phyloP scores from a whole-genome alignment of 495 filamentous ascomycete genomes.

The Talaromyces thailandensis region DNA sequence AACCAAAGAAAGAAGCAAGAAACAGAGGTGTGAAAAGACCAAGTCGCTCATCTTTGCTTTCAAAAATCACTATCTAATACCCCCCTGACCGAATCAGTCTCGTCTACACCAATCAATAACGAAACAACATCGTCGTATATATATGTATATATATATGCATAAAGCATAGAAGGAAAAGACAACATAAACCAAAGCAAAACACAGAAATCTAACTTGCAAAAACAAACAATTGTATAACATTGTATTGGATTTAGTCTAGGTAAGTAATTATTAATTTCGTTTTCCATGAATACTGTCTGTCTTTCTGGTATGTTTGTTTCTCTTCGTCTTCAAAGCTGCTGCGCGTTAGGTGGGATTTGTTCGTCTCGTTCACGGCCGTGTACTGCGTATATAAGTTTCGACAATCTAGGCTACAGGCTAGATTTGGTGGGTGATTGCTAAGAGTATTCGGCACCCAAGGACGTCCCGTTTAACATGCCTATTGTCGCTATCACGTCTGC shows the following conservation, averaged over 20 bases:
- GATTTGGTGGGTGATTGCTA: background rate
- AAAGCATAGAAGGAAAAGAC: background rate
- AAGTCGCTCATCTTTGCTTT: too few species aligned
- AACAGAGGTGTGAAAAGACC: too few species aligned
- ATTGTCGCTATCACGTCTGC: constrained; percentile 76
- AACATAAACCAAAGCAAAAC: background rate
- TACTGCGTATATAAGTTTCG: background rate
- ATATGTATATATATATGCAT: background rate
- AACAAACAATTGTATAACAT: background rate
- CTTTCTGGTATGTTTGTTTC: too few species aligned
- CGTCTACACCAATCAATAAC: too few species aligned
- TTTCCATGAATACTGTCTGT: background rate
- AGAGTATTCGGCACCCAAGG: constrained; percentile 5
- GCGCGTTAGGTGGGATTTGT: too few species aligned
- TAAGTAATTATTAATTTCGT: background rate
- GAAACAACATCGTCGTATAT: background rate
- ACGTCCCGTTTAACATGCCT: constrained; percentile 50
- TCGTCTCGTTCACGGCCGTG: background rate
- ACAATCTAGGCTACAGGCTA: background rate
- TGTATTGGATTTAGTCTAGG: background rate
- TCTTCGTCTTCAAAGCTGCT: background rate
- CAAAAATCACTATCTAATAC: too few species aligned
- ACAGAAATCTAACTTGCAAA: background rate
- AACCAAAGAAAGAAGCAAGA: too few species aligned
- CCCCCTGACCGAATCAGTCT: too few species aligned